phyloP scores from a whole-genome alignment of 139 green algal genomes.

The Asterochloris sp. region DNA sequence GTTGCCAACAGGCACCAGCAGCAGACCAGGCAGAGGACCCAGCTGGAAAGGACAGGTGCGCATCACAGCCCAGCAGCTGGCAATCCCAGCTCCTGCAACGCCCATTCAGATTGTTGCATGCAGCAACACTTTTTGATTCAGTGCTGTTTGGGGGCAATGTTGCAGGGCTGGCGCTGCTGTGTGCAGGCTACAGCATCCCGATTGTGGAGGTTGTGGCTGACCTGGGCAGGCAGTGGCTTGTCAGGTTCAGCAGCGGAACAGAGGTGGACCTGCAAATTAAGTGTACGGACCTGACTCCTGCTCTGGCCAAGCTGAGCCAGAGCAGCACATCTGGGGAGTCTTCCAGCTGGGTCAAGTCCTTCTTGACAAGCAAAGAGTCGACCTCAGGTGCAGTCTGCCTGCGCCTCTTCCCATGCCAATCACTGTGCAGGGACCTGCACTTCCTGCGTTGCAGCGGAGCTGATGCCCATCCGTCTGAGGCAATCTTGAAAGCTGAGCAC shows the following conservation, averaged over 20 bases:
- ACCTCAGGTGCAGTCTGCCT: background rate
- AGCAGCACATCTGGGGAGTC: background rate
- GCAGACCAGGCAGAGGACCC: too few relatives aligned
- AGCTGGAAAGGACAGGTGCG: too few relatives aligned
- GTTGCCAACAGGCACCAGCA: too few relatives aligned
- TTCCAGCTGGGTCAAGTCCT: background rate
- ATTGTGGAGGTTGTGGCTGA: conserved; percentile 64
- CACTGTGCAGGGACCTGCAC: background rate
- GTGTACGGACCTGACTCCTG: background rate
- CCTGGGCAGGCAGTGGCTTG: conserved; percentile 35
- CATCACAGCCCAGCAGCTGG: too few relatives aligned
- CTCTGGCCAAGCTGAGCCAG: background rate
- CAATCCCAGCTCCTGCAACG: too few relatives aligned
- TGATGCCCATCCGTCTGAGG: background rate
- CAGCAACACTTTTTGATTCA: too few relatives aligned
- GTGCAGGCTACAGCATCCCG: too few relatives aligned
- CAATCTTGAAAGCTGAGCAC: background rate
- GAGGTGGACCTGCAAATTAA: conserved; percentile 25
- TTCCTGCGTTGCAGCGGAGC: background rate
- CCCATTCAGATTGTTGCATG: too few relatives aligned
- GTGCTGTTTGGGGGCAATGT: too few relatives aligned
- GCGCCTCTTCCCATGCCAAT: too few relatives aligned
- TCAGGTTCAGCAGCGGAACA: conserved; percentile 43
- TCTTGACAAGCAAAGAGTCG: background rate
- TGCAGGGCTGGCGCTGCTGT: too few relatives aligned